Evolutionary conservation across 139 green algal genomes (phyloP).

Genomic region (Tetradesmus obliquus): DNA sequence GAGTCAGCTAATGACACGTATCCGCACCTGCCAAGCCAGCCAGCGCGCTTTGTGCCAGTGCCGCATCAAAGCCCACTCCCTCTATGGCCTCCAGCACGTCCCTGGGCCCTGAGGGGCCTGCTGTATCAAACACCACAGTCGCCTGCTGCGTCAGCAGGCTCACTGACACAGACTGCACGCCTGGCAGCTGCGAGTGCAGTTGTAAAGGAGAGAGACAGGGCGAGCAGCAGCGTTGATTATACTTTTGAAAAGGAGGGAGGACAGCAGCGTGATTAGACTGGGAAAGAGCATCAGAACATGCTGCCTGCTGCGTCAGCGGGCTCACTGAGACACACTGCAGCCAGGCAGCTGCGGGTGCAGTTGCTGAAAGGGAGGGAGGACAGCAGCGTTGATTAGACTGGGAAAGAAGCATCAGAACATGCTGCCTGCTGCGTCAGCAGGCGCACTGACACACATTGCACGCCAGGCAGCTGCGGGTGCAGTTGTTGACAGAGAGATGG

Average conservation of each 20-base stretch:
- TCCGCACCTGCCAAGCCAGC: neutral
- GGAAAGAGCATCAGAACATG: too few species aligned
- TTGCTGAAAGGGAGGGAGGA: too few species aligned
- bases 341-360: neutral
- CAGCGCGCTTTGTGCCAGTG: slow-evolving; percentile 46
- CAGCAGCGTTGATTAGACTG: too few species aligned
- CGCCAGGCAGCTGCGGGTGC: neutral
- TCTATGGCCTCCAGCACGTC: slow-evolving; percentile 78
- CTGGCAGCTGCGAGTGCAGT: slow-evolving; percentile 9
- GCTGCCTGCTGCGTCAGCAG: too few species aligned
- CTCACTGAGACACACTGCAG: neutral
- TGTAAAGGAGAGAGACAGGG: neutral
- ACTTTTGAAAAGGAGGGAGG: too few species aligned
- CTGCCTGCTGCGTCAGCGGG: too few species aligned
- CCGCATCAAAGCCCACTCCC: slow-evolving; percentile 61
- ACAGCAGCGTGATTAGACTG: too few species aligned
- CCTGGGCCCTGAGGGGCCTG: slow-evolving; percentile 66
- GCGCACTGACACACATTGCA: neutral
- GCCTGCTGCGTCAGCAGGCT: slow-evolving; percentile 45
- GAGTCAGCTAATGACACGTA: neutral
- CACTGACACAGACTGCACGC: slow-evolving; percentile 24
- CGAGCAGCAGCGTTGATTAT: neutral
- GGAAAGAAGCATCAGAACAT: too few species aligned
- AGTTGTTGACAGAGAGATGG: neutral
- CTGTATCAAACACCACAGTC: neutral